Percentiles rank a stretch among this genome's conserved stretches.
phyloP scores from a whole-genome alignment of 768 basidiomycete species.

The Naganishia onofrii region DNA sequence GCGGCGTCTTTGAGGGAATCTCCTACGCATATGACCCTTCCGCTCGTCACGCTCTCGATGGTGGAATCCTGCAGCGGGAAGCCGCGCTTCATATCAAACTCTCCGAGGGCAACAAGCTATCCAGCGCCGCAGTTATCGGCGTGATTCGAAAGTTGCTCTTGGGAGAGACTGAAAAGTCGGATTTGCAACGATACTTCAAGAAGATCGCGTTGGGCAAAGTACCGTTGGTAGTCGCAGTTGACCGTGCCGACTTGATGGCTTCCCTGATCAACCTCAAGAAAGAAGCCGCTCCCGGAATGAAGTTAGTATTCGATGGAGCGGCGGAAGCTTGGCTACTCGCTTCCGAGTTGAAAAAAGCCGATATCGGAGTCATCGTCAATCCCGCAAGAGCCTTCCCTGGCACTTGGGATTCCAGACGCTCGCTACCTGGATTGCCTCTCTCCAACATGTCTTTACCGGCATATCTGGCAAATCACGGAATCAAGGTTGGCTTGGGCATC shows the following conservation, averaged over 20 bases:
- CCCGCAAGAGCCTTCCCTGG: constrained; percentile 70
- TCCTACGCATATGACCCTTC: constrained; percentile 64
- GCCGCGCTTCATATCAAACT: constrained; percentile 68
- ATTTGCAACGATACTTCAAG: constrained; percentile 58
- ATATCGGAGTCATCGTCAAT: constrained; percentile 67
- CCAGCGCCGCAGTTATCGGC: constrained; percentile 79
- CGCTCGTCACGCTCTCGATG: constrained; percentile 61
- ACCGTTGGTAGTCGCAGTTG: constrained; percentile 63
- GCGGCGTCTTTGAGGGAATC: constrained; percentile 64
- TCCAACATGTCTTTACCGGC: constrained; percentile 63
- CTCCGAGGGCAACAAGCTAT: constrained; percentile 56
- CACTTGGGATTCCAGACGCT: constrained; percentile 66
- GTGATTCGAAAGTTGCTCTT: constrained; percentile 67
- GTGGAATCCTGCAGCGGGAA: constrained; percentile 64
- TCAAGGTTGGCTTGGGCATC: constrained; percentile 59
- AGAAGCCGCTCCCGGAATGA: constrained; percentile 59
- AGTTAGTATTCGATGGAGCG: constrained; percentile 53
- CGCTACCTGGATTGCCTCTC: constrained; percentile 70
- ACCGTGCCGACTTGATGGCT: constrained; percentile 71
- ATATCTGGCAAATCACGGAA: constrained; percentile 64
- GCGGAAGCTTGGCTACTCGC: constrained; percentile 58
- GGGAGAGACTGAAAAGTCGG: constrained; percentile 53
- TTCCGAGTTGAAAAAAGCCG: constrained; percentile 64
- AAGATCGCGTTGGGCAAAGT: constrained; percentile 59
- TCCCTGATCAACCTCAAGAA: constrained; percentile 64